These are phyloP conservation scores for Aspergillus funiculosus DNA, from an alignment of 495 filamentous ascomycete genomes.

Conservation along the genomic window DNA sequence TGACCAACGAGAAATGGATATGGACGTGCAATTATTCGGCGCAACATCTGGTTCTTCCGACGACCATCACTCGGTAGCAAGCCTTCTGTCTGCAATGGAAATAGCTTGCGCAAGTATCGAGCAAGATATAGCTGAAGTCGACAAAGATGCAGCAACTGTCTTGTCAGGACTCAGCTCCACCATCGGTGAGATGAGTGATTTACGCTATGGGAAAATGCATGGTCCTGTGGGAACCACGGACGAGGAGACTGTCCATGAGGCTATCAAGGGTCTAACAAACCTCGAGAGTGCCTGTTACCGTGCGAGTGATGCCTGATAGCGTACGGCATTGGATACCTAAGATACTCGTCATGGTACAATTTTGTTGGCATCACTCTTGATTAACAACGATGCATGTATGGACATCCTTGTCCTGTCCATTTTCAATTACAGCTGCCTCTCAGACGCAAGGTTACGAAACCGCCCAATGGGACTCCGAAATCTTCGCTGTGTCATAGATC, in stretches of 20 bases:
- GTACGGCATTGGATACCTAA: no score
- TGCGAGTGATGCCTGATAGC: slow-evolving; percentile 8
- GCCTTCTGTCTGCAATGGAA: slow-evolving; percentile 64
- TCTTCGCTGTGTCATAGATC: no score
- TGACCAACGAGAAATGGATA: slow-evolving; percentile 64
- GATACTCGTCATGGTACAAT: no score
- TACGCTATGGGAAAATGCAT: slow-evolving; percentile 71
- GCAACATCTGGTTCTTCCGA: slow-evolving; percentile 34
- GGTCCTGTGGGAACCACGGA: slow-evolving; percentile 49
- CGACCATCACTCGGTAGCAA: slow-evolving; percentile 54
- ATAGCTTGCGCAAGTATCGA: slow-evolving; percentile 59
- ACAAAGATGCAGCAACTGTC: slow-evolving; percentile 56
- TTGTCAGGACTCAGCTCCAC: slow-evolving; percentile 56
- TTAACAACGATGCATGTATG: no score
- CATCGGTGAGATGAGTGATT: slow-evolving; percentile 69
- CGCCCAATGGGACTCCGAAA: no score
- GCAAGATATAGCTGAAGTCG: slow-evolving; percentile 55
- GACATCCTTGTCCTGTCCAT: no score
- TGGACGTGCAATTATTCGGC: slow-evolving; percentile 68
- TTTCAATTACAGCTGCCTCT: no score
- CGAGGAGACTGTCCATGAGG: slow-evolving; percentile 56
- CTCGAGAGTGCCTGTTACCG: slow-evolving; percentile 59
- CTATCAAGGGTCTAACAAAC: slow-evolving; percentile 45
- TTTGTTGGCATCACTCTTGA: no score
- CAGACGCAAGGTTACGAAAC: no score